Base-by-base conservation (phyloP, 345 rosid species). In the Sonneratia alba region DNA sequence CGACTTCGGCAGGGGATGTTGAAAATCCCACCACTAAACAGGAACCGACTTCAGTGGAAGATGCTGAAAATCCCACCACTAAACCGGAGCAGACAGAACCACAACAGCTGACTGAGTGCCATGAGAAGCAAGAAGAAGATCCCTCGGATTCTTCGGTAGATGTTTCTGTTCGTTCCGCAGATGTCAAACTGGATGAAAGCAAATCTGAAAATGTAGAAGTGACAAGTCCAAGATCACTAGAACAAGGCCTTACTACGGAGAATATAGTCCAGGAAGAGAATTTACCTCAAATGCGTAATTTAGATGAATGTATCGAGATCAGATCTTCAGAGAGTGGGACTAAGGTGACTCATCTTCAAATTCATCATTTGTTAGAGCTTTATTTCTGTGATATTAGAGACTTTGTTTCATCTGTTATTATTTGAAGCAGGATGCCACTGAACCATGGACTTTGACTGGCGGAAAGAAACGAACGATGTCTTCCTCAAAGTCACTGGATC, bases 381-480 rank as follows among this genome's bases (percentile, higher is more conserved):
- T 11, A 3, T 27, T 62, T 12, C 15, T 24, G 19, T 27, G 37
- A 11, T 62, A 7, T 10, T 62, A 27, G 38, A 55, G 63, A 36
- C 66, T 70, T 45, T 75, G 22, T 66, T 62, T 40, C 64, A 34
- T 75, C 70, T 21, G 66, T 43, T 70, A 69, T 56, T 75, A 45
- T 66, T 43, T 61, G 47, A 51, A 43, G 74, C 79, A 78, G 89
- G 75, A 73, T 59, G 66, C 78, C 67, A 66, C 64, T 78, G 76
- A 82, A 68, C 75, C 73, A 80, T 75, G 71, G 61, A 81, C 70
- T 71, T 67, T 83, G 42, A 77, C 78, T 42, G 74, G 78, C 45
- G 82, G 78, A 77, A 87, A 83, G 76, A 84, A 82, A 34, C 76
- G 66, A 56, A 19, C 71, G 67, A 79, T 68, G 71, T 81, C 83